Base-by-base conservation (phyloP, 805 yeast genomes). In the Komagataella populi region DNA sequence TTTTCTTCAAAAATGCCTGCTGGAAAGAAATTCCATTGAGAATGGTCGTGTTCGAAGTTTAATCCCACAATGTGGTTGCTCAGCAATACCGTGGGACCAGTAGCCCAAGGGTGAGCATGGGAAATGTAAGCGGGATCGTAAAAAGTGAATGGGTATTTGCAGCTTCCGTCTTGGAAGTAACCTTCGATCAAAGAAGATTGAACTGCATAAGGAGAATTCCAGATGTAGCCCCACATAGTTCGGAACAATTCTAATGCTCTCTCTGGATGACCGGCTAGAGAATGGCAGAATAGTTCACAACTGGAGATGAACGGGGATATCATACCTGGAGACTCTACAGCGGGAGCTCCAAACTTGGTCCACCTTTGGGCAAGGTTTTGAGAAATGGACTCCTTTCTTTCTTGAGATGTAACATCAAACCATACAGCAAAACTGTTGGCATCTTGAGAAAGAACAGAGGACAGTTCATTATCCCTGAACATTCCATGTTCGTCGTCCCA, bases 181-280 rank as follows among this genome's bases (percentile, higher is more conserved):
- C 54, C 54, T 36, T 52, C 54, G 24, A 52, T 52, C 46, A 52
- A 48, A 16, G 54, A 50, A 5, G 54, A 52, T 23, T 50, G 44
- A 14, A 52, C 54, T 6, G 52, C 49, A 44, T 52, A 52, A 30
- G 54, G 50, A 14, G 53, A 17, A 44, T 52, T 52, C 54, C 54
- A 52, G 12, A 52, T 52, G 48, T 52, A 52, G 4, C 54, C 54
- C 54, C 54, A 52, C 54, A 52, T 52, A 18, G 47, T 45, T 23
- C 46, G 45, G 45, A 52, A 50, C 45, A 52, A 45, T 44, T 50
- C 49, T 10, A 47, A 30, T 10, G 54, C 44, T 47, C 53, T 50
- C 44, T 50, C 54, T 16, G 54, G 52, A 16, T 50, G 53, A 16
- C 54, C 52, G 39, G 47, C 50, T 16, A 48, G 48, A 6, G 46